Conservation (phyloP, 345 rosid species). For the Rhodomyrtus tomentosa region DNA sequence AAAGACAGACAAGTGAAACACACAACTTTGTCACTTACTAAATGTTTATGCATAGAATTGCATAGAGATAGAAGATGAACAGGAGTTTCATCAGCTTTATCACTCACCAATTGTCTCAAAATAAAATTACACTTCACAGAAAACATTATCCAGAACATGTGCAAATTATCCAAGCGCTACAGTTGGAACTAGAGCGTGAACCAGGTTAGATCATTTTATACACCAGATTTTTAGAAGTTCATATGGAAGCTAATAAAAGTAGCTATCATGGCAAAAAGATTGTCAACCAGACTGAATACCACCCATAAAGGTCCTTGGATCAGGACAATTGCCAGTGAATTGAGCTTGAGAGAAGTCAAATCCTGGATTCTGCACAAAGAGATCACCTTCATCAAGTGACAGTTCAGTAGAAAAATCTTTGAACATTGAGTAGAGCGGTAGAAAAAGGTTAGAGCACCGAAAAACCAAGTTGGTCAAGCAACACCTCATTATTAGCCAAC, state of each 20-base stretch:
- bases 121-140: background rate
- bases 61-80: background rate
- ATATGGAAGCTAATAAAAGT: background rate
- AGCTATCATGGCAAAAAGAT: background rate
- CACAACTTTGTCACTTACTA: background rate
- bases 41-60: background rate
- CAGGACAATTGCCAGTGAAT: slow-evolving; percentile 77
- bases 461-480: background rate
- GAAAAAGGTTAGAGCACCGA: background rate
- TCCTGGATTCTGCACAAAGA: slow-evolving; percentile 72
- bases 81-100: background rate
- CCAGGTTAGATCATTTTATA: background rate
- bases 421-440: background rate
- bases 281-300: slow-evolving; percentile 59
- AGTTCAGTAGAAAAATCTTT: background rate
- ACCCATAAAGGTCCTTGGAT: slow-evolving; percentile 90
- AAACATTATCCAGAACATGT: background rate
- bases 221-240: background rate
- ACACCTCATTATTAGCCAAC: background rate
- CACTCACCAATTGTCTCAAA: background rate
- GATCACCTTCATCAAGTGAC: background rate
- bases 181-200: background rate
- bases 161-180: background rate
- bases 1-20: background rate
- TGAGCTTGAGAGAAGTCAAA: slow-evolving; percentile 97